These are phyloP conservation scores for Aspergillus felis DNA, from an alignment of 2,329 filamentous ascomycete species.

Conservation along the genomic window DNA sequence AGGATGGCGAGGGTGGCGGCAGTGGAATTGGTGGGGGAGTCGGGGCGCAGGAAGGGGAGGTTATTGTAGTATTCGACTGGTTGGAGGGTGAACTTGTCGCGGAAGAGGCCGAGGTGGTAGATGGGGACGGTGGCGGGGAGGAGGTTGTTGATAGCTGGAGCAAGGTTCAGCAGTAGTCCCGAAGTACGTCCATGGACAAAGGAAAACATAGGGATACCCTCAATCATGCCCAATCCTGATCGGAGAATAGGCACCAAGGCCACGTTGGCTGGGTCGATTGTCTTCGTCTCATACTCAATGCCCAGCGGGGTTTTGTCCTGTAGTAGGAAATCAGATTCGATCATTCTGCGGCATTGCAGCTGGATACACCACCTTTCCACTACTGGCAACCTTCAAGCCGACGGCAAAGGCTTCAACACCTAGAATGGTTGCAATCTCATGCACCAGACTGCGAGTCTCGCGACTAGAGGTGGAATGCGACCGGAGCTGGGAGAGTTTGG, in stretches of 20 bases:
- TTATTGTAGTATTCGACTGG: conserved; percentile 99
- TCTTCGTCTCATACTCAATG: conserved; percentile 66
- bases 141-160: conserved; percentile 69
- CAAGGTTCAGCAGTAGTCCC: conserved; percentile 2
- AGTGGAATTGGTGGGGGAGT: conserved; percentile 32
- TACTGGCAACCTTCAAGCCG: conserved; percentile 54
- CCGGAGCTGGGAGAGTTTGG: conserved; percentile 86
- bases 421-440: conserved; percentile 81
- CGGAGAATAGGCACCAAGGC: conserved; percentile 89
- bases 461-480: conserved; percentile 65
- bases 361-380: conserved; percentile 57
- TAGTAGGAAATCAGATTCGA: not conserved
- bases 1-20: conserved; percentile 69
- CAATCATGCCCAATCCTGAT: conserved; percentile 86
- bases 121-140: conserved; percentile 76
- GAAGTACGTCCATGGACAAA: no score
- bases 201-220: conserved; percentile 49
- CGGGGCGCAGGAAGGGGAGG: conserved; percentile 62
- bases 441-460: conserved; percentile 75
- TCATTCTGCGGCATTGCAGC: not conserved
- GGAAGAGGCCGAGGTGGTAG: conserved; percentile 92
- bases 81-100: conserved; percentile 78
- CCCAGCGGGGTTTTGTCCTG: conserved; percentile 77
- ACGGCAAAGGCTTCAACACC: conserved; percentile 74
- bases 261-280: conserved; percentile 62